phyloP scores from a whole-genome alignment of 768 basidiomycete genomes.

The Suillus clintonianus region DNA sequence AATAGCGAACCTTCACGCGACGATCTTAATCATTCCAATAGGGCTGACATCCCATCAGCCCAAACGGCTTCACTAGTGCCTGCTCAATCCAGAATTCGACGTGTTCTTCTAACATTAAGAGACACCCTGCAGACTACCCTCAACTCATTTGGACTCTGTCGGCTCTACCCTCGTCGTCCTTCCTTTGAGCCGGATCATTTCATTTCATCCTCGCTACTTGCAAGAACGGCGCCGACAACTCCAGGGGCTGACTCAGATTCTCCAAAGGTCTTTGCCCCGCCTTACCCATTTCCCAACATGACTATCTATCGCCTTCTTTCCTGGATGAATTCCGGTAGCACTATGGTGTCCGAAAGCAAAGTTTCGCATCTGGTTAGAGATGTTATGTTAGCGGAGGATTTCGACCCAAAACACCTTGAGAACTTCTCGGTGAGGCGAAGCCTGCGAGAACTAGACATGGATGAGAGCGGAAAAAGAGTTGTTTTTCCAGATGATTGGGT shows the following conservation, averaged over 20 bases:
- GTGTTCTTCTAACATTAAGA: neutral
- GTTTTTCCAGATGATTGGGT: neutral
- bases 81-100: neutral
- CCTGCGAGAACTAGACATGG: neutral
- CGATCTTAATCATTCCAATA: no score
- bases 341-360: neutral
- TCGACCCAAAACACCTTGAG: neutral
- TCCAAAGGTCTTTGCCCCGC: no score
- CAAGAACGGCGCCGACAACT: no score
- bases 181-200: neutral
- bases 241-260: no score
- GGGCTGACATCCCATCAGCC: no score
- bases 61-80: neutral
- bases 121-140: neutral
- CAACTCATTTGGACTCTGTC: neutral
- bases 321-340: conserved; percentile 1
- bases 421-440: neutral
- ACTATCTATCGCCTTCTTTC: conserved; percentile 5
- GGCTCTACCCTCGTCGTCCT: neutral
- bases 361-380: neutral
- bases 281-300: conserved; percentile 11
- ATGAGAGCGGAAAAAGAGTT: neutral
- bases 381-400: neutral
- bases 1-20: neutral
- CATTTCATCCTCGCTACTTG: neutral